Base-by-base conservation (phyloP, 306 rosid species). In the Pueraria montana region DNA sequence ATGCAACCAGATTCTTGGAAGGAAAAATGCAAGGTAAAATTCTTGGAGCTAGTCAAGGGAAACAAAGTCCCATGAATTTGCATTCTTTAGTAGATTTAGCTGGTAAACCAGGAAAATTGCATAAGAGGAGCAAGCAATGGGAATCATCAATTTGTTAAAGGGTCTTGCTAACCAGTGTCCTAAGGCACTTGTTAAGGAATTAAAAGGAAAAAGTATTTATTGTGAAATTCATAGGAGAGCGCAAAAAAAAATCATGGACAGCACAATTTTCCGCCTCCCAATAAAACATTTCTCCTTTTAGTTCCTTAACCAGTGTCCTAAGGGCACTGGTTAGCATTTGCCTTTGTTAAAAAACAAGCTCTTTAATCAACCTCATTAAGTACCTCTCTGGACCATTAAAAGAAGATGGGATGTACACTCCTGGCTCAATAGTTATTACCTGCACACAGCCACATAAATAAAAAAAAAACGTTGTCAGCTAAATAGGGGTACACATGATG, bases 391-490 rank as follows among this genome's bases (percentile, higher is more conserved):
- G 86, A 78, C 88, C 88, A 80, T 84, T 76, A 84, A 85, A 93
- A 78, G 79, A 61, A 77, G 92, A 87, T 70, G 99, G 98, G 69
- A 95, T 83, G 86, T 95, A 95, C 66, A 92, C 89, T 77, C 98
- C 98, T 1, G 98, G 99, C 83, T 95, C 99, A 88, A 95, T 89
- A 72, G 99, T 90, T 87, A 95, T 93, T 62, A 95, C 92, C 98
- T 95, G 89, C 82, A 42, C 89, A 71, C 20, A 80, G 71, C 46
- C 71, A 34, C 23, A 66, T 9, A 66, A 66, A 66, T 38, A n/a
- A 38, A 34, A 8, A 66, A 36, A 66, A 27, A 80, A 26, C 32
- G 26, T 11, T 64, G 8, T 81, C 55, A 82, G 40, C 43, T 53
- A 73, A 73, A 73, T 81, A 45, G 0, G 11, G 64, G 26, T 62